Base-by-base conservation (phyloP, 176 grass and related monocot species). In the Metroxylon sagu region DNA sequence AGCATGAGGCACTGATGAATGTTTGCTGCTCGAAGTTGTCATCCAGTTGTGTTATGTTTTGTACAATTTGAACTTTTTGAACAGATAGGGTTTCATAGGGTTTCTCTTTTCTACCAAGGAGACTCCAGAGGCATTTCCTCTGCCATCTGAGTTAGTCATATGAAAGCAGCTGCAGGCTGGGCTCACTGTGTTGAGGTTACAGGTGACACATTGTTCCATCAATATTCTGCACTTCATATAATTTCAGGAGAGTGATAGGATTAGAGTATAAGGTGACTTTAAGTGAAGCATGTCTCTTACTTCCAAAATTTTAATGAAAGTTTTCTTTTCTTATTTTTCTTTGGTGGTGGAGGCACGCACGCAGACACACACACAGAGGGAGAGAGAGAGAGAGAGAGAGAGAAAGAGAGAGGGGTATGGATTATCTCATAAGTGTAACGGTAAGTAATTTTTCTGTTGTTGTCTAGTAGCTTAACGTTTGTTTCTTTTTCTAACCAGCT, bases 141-240 rank as follows among this genome's bases (percentile, higher is more conserved):
- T 92, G 73, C 94, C 84, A 66, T 83, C 71, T 48, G 85, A 80
- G 21, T 75, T 82, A 6, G 59, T 74, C 16, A 83, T 98, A 64
- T 85, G 30, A 82, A 76, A 28, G 85, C 94, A 27, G 82, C 86
- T 77, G 94, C 94, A 59, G 94, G 94, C 5, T 93, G 94, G 93
- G 87, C 93, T 60, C 93, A 98, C 57, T 98, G 94, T 83, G 84
- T 78, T 67, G 84, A 82, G 23, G 71, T 89, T 61, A 92, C 87
- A 69, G 88, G 94, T 92, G 76, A 31, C 30, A 5, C 29, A 5
- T 30, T 30, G 29, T 30, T 30, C 4, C 29, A 30, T 30, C 6
- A 5, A 4, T 30, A 5, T 30, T 30, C 4, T 4, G 29, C 29
- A 30, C 29, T 30, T 1, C 29, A 30, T 30, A 30, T 30, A 30